Evolutionary conservation across 164 flowering plant genomes (phyloP), one percentile per base, ranked within the genome.

Genomic region (Annona squamosa): DNA sequence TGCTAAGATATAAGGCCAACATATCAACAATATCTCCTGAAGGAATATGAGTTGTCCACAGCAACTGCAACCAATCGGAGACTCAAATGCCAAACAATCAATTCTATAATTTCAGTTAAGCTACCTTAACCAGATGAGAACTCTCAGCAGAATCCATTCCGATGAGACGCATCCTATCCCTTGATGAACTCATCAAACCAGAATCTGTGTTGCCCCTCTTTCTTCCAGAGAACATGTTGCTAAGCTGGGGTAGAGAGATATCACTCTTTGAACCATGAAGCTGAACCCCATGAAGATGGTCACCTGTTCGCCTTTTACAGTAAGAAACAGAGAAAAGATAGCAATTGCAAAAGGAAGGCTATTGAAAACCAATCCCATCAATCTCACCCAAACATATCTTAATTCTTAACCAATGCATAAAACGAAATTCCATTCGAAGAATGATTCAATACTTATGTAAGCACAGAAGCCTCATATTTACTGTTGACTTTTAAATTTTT

Each of bases 161-260:
- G 52, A 78, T 72, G 37, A 81, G 87, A 66, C 84, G 82, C 67
- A 80, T 52, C 70, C 79, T 81, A 68, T 90, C 90, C 79, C 87
- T 86, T 3, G 84, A 73, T 17, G 87, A 79, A 43, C 83, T 88
- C 83, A 83, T 79, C 74, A 86, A 90, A 62, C 74, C 79, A 46
- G 90, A 89, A 75, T 91, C 97, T 0, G 91, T 85, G 74, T 86
- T 87, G 77, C 93, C 84, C 72, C 94, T 80, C 79, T 91, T 94
- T 74, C 79, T 81, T 61, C 97, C 92, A 0, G 72, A 63, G 5
- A 86, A 70, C 75, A 83, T 80, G 71, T 83, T 86, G 77, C 85
- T 84, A 47, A 84, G 78, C 69, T 88, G 92, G 47, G 83, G 77
- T 44, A 84, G 89, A 61, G 90, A 79, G 26, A 83, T 67, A 72